Evolutionary conservation across 2,329 filamentous ascomycete species (phyloP), one percentile per base, ranked within the genome.

Genomic region (Alternaria brassicae): DNA sequence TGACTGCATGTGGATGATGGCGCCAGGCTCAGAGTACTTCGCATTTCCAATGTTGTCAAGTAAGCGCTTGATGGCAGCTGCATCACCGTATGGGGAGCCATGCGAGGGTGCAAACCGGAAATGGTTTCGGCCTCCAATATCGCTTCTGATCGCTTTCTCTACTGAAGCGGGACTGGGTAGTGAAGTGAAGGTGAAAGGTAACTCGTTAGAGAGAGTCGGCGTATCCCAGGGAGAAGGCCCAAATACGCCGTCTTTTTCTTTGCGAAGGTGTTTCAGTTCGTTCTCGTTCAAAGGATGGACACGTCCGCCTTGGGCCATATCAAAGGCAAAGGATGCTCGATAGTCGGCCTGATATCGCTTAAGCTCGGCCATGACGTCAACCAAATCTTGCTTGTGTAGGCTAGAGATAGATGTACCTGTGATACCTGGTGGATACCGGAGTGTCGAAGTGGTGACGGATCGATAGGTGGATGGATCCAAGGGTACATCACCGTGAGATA

Each of bases 291-390:
- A 36, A 1, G 58, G 27, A 28, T 62, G 53, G 2, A 60, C n/a
- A 7, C 36, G 25, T 3, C 58, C 56, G 10, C 15, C 7, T n/a
- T 45, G 28, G 13, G 54, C 57, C 28, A 58, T 23, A 2, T 42
- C 15, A 17, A 58, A 44, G 6, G 53, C 41, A 4, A 48, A 32
- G 2, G 17, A 27, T 15, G 42, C 39, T 23, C 25, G 53, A 32
- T 50, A 56, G 19, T 59, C 53, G 23, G 25, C 27, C 15, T 56
- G 41, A 21, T 45, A 59, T 1, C 25, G 57, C 6, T 58, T 56
- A n/a, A 66, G 44, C 40, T 56, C 41, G 19, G 21, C 23, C 57
- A 62, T 68, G 53, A 61, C 32, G 12, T 66, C 61, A 23, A 53
- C 17, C 36, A 60, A 40, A 10, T 57, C 27, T 40, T 68, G 61